Base-by-base conservation (phyloP, 1,284 basidiomycete species). In the Apiotrichum veenhuisii region DNA sequence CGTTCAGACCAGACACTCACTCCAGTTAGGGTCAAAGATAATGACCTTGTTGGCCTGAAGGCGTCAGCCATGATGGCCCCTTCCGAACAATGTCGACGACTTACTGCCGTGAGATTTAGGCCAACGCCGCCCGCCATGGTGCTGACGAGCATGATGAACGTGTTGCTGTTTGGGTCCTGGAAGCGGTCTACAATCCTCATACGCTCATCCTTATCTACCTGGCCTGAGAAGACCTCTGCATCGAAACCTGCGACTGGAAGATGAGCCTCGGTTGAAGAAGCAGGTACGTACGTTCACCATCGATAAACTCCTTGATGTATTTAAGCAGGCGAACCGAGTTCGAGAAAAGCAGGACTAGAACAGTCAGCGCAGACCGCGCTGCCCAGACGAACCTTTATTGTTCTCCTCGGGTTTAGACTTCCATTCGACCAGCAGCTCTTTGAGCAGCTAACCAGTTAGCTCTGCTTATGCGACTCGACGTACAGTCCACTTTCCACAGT, bases 401-500 rank as follows among this genome's bases (percentile, higher is more conserved):
- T 73, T 65, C 8, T 78, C 78, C 55, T 70, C 73, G 8, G 68
- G 64, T 1, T 77, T 69, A 0, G 53, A 45, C n/a, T 77, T 65
- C 80, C 80, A 82, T 8, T 72, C 62, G 1, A 61, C 34, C 12
- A 82, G 64, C 10, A 81, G 64, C 3, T 66, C 66, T 23, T 71
- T 57, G 0, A 82, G 71, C 14, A 80, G 72, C 74, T 79, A 63
- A 43, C 50, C 15, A 55, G 26, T 33, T 34, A 5, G 14, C 18
- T 15, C 30, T 7, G 8, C 25, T 22, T 5, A 17, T 8, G 4
- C 17, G 3, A 33, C 12, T n/a, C 25, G 1, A 57, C 74, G 50
- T 23, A 78, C 77, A 18, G 56, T 64, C 80, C 80, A 82, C 62
- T 82, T 82, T 11, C 80, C 80, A 56, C 80, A 81, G 33, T 79